phyloP scores from a whole-genome alignment of 345 rosid species.

The Bretschneidera sinensis region DNA sequence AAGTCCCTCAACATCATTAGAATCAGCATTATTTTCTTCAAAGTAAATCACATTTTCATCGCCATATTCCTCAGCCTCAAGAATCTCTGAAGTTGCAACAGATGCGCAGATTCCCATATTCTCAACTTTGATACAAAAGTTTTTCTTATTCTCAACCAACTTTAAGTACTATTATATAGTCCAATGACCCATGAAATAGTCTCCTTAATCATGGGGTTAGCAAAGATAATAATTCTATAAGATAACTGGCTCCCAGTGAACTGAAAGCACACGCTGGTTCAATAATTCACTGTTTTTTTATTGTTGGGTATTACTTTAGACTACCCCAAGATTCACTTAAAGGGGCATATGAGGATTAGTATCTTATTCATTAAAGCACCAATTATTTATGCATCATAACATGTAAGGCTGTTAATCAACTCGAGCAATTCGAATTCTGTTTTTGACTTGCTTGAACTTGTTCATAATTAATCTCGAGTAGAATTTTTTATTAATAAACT shows the following conservation, averaged over 20 bases:
- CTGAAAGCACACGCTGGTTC: slow-evolving; percentile 26
- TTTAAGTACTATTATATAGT: no score
- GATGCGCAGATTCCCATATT: slow-evolving; percentile 18
- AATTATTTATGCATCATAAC: no score
- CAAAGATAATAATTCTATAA: slow-evolving; percentile 12
- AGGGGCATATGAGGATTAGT: slow-evolving; percentile 50
- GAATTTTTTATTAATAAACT: no score
- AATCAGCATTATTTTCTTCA: slow-evolving; percentile 1
- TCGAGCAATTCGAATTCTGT: no score
- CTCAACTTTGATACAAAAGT: not conserved
- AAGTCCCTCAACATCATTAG: slow-evolving; percentile 13
- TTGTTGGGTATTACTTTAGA: slow-evolving; percentile 18
- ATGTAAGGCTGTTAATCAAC: no score
- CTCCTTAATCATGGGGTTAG: slow-evolving; percentile 20
- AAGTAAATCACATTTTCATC: slow-evolving; percentile 22
- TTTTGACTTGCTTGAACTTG: no score
- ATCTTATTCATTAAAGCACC: no score
- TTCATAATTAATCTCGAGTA: no score
- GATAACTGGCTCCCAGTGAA: slow-evolving; percentile 31
- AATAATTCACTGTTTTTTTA: slow-evolving; percentile 26
- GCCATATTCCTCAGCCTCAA: slow-evolving; percentile 21
- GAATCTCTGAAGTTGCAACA: slow-evolving; percentile 21
- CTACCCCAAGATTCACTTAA: slow-evolving; percentile 55
- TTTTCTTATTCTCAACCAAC: not conserved
- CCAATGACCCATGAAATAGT: not conserved